Percentiles rank a stretch among this genome's conserved stretches.
Conservation (phyloP, 306 rosid genomes). For the Lupinus albus region DNA sequence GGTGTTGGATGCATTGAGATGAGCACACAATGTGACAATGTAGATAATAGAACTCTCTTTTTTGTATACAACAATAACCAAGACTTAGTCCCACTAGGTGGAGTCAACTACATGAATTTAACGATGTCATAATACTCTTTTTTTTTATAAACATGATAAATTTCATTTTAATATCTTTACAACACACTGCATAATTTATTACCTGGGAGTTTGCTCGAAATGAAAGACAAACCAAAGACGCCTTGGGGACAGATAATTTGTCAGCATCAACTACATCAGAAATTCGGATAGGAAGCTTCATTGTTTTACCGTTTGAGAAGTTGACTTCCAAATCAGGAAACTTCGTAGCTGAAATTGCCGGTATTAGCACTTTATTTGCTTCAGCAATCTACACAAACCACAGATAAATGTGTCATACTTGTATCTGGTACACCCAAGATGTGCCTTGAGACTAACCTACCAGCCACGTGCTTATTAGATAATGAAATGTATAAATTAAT, state of each 20-base stretch:
- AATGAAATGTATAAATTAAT: not conserved
- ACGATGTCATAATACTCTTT: too few relatives aligned
- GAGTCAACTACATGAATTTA: too few relatives aligned
- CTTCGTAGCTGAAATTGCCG: constrained; percentile 68
- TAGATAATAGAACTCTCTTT: constrained; percentile 11
- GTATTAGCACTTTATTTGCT: constrained; percentile 74
- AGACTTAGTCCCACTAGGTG: too few relatives aligned
- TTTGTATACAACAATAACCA: too few relatives aligned
- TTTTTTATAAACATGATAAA: not conserved
- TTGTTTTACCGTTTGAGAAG: constrained; percentile 56
- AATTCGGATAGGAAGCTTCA: constrained; percentile 67
- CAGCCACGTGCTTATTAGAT: not conserved
- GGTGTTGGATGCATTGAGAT: constrained; percentile 2
- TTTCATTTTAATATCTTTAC: constrained; percentile 3
- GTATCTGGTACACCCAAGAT: constrained; percentile 1
- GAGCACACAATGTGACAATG: constrained; percentile 17
- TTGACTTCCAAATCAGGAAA: constrained; percentile 77
- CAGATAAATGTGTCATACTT: constrained; percentile 29
- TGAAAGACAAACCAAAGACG: constrained; percentile 72
- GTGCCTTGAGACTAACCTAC: constrained; percentile 31
- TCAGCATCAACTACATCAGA: constrained; percentile 46
- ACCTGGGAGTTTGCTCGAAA: constrained; percentile 91
- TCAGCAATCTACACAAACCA: constrained; percentile 56
- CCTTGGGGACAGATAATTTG: constrained; percentile 53
- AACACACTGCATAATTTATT: constrained; percentile 28